These are phyloP conservation scores for Triangularia verruculosa DNA, from an alignment of 2,329 filamentous ascomycete genomes.

Conservation along the genomic window DNA sequence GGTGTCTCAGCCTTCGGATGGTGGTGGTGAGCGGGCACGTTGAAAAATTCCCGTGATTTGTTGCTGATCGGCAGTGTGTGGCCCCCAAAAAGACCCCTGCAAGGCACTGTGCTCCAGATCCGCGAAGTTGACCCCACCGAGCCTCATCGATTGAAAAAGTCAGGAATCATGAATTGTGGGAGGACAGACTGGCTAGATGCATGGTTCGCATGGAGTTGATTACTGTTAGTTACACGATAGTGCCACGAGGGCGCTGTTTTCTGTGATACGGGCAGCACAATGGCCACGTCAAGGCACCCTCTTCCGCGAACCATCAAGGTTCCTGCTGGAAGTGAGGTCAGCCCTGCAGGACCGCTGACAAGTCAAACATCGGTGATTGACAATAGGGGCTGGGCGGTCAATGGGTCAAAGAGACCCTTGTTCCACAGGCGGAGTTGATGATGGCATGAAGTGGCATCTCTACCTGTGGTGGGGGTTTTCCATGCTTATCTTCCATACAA, in stretches of 20 bases:
- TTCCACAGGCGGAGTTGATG: background rate
- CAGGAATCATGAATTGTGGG: background rate
- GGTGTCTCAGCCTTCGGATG: background rate
- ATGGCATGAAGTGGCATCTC: background rate
- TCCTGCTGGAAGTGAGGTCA: background rate
- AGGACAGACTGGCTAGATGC: background rate
- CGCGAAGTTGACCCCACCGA: background rate
- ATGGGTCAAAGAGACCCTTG: background rate
- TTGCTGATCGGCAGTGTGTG: background rate
- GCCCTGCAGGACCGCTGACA: background rate
- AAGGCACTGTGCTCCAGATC: background rate
- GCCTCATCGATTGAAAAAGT: background rate
- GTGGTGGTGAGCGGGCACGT: background rate
- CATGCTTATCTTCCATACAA: background rate
- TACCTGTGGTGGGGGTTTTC: background rate
- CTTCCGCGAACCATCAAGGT: background rate
- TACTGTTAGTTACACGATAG: background rate
- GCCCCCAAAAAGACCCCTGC: background rate
- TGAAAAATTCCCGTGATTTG: background rate
- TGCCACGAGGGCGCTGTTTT: background rate
- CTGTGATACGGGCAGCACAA: background rate
- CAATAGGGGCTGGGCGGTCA: constrained; percentile 1
- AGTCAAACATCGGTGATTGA: background rate
- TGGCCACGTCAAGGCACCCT: background rate
- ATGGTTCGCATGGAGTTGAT: background rate